Conservation (phyloP, 306 rosid species). For the Castanea mollissima region DNA sequence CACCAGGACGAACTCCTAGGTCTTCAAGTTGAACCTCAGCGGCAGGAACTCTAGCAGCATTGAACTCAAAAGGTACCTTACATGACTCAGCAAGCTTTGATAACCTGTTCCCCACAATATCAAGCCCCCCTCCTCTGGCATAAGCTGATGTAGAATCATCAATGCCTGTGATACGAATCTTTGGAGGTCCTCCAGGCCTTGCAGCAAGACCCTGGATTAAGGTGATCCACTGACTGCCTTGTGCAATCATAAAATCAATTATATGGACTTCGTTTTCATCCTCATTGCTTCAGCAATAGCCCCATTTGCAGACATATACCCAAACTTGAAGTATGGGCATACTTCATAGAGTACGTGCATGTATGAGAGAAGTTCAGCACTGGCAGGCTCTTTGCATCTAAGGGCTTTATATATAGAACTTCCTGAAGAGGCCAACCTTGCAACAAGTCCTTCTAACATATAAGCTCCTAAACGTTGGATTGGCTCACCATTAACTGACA, state of each 20-base stretch:
- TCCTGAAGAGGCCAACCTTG: slow-evolving; percentile 80
- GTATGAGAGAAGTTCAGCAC: slow-evolving; percentile 66
- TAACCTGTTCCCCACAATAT: slow-evolving; percentile 60
- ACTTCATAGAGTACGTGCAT: slow-evolving; percentile 81
- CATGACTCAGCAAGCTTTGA: slow-evolving; percentile 53
- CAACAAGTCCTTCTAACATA: slow-evolving; percentile 82
- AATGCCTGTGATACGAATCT: slow-evolving; percentile 64
- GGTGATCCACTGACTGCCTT: slow-evolving; percentile 83
- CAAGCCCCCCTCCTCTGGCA: slow-evolving; percentile 83
- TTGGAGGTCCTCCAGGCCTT: slow-evolving; percentile 79
- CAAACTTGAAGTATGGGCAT: slow-evolving; percentile 84
- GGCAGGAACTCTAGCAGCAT: slow-evolving; percentile 39
- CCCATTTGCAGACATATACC: slow-evolving; percentile 90
- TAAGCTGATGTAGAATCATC: slow-evolving; percentile 74
- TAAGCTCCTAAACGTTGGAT: slow-evolving; percentile 84
- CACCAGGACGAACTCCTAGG: slow-evolving; percentile 53
- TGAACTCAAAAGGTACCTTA: slow-evolving; percentile 72
- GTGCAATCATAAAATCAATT: slow-evolving; percentile 86
- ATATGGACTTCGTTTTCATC: slow-evolving; percentile 67
- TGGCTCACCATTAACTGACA: slow-evolving; percentile 76
- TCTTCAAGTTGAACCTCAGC: slow-evolving; percentile 55
- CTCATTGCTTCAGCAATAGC: slow-evolving; percentile 82
- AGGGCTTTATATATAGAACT: slow-evolving; percentile 71
- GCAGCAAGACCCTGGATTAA: slow-evolving; percentile 71
- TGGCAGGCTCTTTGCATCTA: slow-evolving; percentile 78